Evolutionary conservation across 345 rosid genomes (phyloP).

Genomic region (Populus tremula): DNA sequence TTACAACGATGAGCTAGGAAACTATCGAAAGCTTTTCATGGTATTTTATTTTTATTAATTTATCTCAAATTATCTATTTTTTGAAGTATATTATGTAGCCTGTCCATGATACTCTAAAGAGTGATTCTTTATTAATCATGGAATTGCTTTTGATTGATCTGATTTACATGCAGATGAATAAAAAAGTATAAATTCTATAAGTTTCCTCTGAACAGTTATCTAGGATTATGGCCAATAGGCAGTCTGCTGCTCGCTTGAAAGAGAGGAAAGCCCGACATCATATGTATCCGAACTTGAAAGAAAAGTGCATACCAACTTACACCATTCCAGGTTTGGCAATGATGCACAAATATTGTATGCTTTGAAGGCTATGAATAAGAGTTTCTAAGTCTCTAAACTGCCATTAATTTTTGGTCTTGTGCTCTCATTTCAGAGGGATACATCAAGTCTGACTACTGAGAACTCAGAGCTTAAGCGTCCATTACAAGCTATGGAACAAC

Average conservation of each 20-base stretch:
- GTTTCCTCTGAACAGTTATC: background rate
- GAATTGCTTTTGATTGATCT: background rate
- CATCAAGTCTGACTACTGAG: constrained; percentile 69
- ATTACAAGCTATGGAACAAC: constrained; percentile 88
- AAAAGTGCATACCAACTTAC: constrained; percentile 82
- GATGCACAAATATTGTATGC: background rate
- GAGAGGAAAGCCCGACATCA: constrained; percentile 69
- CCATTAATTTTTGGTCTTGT: constrained; percentile 6
- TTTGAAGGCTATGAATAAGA: background rate
- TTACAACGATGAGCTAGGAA: background rate
- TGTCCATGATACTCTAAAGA: background rate
- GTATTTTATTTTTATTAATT: background rate
- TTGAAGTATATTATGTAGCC: background rate
- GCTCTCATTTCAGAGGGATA: constrained; percentile 64
- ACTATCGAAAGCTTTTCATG: background rate
- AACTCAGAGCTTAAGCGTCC: constrained; percentile 91
- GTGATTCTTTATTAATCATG: background rate
- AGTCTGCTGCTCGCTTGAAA: constrained; percentile 84
- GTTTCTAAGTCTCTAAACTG: background rate
- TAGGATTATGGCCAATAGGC: constrained; percentile 86
- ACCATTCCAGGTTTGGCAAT: constrained; percentile 53
- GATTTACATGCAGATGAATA: background rate
- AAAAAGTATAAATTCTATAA: background rate
- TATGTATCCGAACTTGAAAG: constrained; percentile 65
- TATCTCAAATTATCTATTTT: background rate